Base-by-base conservation (phyloP, 495 filamentous ascomycete genomes). In the Opeltia flavorubescens region DNA sequence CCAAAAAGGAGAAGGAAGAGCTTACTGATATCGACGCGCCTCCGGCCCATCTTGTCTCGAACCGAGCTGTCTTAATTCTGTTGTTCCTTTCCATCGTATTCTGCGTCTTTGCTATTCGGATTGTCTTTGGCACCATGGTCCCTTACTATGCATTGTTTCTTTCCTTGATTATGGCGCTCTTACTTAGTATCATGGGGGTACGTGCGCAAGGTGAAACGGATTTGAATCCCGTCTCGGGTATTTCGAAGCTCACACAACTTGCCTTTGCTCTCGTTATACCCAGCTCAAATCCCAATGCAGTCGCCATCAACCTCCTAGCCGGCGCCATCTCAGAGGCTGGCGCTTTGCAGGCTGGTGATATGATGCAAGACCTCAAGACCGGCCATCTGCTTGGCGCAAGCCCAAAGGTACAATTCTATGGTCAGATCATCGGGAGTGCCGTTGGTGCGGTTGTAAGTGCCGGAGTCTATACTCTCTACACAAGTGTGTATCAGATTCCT, bases 331-430 rank as follows among this genome's bases (percentile, higher is more conserved):
- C 78, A 30, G 79, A 86, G 57, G 81, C 86, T 42, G 91, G 89
- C 20, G 91, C 91, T 5, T 69, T 94, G 27, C 93, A 99, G 66
- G 93, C 91, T 3, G 91, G 91, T 11, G 91, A 99, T 59, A 79
- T 99, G 58, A 88, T 99, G 84, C 91, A 99, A 55, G 91, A 99
- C 59, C 75, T 99, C 27, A 99, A 99, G 62, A 95, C 91, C 0
- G 91, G 91, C 3, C 87, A 99, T 62, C 67, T 99, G 0, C 72
- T 99, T 3, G 87, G 88, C 12, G 91, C 91, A 7, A 77, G 86
- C 9, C 91, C 93, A 12, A 89, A 83, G 46, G 93, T 93, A 1
- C 91, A 99, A 55, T 96, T 99, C 63, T 94, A 83, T 65, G 91
- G 91, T 1, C 93, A 96, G 58, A 79, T 96, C 17, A 86, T 99